Evolutionary conservation across 192 early-diverging fungal genomes (phyloP).

Genomic region (Pecoramyces ruminantium): DNA sequence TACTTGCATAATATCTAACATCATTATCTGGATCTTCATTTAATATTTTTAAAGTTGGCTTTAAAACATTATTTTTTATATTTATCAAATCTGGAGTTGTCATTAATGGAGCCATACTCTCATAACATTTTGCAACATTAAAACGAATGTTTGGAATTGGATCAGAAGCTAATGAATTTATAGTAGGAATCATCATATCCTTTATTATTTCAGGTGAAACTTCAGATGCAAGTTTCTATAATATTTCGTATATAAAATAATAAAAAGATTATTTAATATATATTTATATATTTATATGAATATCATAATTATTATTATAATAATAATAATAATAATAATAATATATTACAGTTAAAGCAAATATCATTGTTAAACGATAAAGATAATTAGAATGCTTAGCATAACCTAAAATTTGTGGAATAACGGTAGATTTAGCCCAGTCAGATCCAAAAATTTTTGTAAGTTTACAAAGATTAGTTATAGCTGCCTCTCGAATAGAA

Average conservation of each 20-base stretch:
- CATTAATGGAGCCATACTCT: slow-evolving; percentile 63
- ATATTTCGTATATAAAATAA: too few species aligned
- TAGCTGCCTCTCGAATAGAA: slow-evolving; percentile 95
- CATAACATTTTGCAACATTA: slow-evolving; percentile 92
- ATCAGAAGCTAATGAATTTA: slow-evolving; percentile 67
- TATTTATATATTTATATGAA: too few species aligned
- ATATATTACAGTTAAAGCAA: slow-evolving; percentile 68
- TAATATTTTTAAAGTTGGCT: slow-evolving; percentile 67
- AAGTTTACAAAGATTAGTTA: slow-evolving; percentile 79
- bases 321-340: slow-evolving; percentile 1
- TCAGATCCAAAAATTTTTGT: slow-evolving; percentile 97
- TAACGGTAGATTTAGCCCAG: slow-evolving; percentile 86
- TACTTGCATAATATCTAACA: slow-evolving; percentile 80
- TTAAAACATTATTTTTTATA: slow-evolving; percentile 49
- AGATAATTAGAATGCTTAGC: slow-evolving; percentile 84
- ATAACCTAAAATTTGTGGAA: slow-evolving; percentile 86
- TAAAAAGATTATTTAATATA: not conserved
- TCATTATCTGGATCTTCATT: slow-evolving; percentile 81
- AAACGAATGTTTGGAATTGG: slow-evolving; percentile 99
- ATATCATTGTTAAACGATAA: slow-evolving; percentile 95
- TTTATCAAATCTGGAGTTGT: slow-evolving; percentile 34
- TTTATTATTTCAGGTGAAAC: slow-evolving; percentile 74
- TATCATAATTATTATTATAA: not conserved
- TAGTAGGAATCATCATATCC: slow-evolving; percentile 74
- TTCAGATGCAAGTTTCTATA: slow-evolving; percentile 67